These are phyloP conservation scores for Aphanocladium album DNA, from an alignment of 2,329 filamentous ascomycete species.

Conservation along the genomic window DNA sequence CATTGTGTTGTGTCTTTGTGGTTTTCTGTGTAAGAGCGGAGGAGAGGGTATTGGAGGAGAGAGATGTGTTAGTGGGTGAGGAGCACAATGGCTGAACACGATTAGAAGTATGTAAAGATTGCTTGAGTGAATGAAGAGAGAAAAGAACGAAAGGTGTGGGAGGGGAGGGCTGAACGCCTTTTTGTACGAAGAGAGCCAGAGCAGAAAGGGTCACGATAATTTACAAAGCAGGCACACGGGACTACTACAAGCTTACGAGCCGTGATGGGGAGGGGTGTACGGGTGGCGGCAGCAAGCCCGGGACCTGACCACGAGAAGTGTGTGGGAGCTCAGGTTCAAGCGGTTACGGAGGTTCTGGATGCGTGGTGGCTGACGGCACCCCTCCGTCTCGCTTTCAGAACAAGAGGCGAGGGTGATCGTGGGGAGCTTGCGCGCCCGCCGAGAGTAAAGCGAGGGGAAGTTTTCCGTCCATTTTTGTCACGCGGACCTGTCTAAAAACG, in stretches of 20 bases:
- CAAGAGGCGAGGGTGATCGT: neutral
- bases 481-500: constrained; percentile 9
- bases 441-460: neutral
- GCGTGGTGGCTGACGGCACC: neutral
- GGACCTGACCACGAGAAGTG: neutral
- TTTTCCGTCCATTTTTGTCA: neutral
- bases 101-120: neutral
- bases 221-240: constrained; percentile 1
- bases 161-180: neutral
- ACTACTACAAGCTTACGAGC: neutral
- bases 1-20: constrained; percentile 18
- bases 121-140: neutral
- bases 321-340: neutral
- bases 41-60: neutral
- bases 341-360: constrained; percentile 5
- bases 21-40: neutral
- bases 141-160: neutral
- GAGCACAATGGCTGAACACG: neutral
- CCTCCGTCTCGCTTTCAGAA: neutral
- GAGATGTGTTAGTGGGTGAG: neutral
- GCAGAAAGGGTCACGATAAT: constrained; percentile 5
- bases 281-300: neutral
- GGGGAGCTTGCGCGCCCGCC: neutral
- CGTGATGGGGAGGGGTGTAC: neutral
- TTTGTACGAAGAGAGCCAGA: constrained; percentile 6